These are phyloP conservation scores for Mucor irregularis DNA, from an alignment of 371 early-diverging fungal species.

Conservation along the genomic window DNA sequence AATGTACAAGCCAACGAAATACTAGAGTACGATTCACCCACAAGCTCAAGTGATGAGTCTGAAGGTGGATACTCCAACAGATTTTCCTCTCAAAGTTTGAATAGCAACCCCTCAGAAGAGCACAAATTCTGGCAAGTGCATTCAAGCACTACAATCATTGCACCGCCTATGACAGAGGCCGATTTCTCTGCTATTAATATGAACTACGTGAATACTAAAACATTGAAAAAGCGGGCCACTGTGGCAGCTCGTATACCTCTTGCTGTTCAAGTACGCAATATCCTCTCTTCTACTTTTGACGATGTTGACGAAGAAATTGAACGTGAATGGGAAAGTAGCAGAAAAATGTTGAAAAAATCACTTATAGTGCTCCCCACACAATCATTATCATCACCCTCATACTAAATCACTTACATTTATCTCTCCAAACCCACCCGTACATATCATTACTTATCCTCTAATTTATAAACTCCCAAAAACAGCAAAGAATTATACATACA, in stretches of 20 bases:
- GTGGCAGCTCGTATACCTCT: background rate
- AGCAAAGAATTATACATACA: no score
- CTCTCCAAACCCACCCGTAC: no score
- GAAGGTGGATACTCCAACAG: background rate
- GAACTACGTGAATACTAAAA: slow-evolving; percentile 3
- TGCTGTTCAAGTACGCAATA: background rate
- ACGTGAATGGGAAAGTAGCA: slow-evolving; percentile 8
- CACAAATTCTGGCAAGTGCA: slow-evolving; percentile 26
- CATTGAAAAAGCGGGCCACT: background rate
- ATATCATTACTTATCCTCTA: no score
- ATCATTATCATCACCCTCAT: background rate
- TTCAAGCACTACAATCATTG: slow-evolving; percentile 16
- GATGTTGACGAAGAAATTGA: slow-evolving; percentile 14
- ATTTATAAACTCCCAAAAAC: no score
- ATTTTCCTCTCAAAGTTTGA: background rate
- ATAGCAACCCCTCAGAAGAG: slow-evolving; percentile 6
- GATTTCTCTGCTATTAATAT: background rate
- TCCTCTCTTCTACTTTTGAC: slow-evolving; percentile 3
- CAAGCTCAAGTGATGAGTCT: slow-evolving; percentile 6
- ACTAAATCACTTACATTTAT: background rate
- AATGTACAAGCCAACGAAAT: no score
- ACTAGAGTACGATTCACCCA: background rate
- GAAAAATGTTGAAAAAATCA: slow-evolving; percentile 1
- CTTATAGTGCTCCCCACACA: slow-evolving; percentile 1
- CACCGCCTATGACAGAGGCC: slow-evolving; percentile 1